These are phyloP conservation scores for Usnea hakonensis DNA, from an alignment of 495 filamentous ascomycete genomes.

Conservation along the genomic window DNA sequence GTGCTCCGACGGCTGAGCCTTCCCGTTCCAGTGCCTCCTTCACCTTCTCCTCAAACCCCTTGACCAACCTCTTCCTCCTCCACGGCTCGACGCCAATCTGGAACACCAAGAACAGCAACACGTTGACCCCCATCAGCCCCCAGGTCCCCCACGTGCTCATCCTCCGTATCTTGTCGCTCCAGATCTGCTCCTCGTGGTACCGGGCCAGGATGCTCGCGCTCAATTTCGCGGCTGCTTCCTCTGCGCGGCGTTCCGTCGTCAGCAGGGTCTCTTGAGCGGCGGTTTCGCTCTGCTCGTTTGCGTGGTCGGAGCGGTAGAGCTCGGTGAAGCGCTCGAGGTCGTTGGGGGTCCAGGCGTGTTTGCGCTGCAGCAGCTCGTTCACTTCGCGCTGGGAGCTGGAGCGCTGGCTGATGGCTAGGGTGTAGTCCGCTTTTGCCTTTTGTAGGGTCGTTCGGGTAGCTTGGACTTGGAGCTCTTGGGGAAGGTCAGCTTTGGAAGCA, in stretches of 20 bases:
- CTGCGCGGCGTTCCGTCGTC: slow-evolving; percentile 66
- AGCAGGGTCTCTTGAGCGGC: slow-evolving; percentile 62
- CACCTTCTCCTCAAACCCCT: slow-evolving; percentile 71
- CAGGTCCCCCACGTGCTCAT: slow-evolving; percentile 98
- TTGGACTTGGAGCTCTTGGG: slow-evolving; percentile 55
- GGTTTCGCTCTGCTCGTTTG: slow-evolving; percentile 83
- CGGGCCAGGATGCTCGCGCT: slow-evolving; percentile 74
- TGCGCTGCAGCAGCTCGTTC: slow-evolving; percentile 84
- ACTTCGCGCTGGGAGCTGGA: slow-evolving; percentile 90
- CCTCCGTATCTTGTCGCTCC: slow-evolving; percentile 92
- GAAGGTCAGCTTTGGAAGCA: slow-evolving; percentile 10
- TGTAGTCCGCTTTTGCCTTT: slow-evolving; percentile 64
- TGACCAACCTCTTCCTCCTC: slow-evolving; percentile 70
- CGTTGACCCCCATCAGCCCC: slow-evolving; percentile 94
- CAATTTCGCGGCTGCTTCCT: slow-evolving; percentile 64
- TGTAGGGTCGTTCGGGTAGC: slow-evolving; percentile 57
- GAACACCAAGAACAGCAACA: slow-evolving; percentile 78
- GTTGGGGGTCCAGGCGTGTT: slow-evolving; percentile 77
- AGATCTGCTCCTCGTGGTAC: slow-evolving; percentile 99
- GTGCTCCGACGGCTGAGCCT: slow-evolving; percentile 32
- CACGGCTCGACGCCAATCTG: slow-evolving; percentile 94
- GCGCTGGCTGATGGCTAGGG: slow-evolving; percentile 66
- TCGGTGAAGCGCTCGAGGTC: slow-evolving; percentile 94
- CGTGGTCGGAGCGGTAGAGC: slow-evolving; percentile 85
- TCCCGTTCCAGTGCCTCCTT: slow-evolving; percentile 74